Conservation (phyloP, 2,329 filamentous ascomycete species). For the Fusarium mundagurra region DNA sequence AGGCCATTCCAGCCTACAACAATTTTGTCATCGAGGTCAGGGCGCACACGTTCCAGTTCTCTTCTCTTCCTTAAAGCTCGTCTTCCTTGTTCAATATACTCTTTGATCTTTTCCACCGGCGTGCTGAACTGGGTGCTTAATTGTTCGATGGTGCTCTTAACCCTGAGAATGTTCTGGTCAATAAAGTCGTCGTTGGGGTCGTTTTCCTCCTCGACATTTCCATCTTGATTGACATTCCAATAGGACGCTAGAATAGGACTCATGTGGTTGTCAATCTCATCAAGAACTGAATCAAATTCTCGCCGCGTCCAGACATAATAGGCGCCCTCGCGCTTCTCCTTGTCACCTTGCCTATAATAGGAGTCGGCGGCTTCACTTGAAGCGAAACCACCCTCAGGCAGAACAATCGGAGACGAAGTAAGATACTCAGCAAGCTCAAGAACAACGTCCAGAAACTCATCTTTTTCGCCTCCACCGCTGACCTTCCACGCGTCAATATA, state of each 20-base stretch:
- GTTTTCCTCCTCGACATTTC: conserved; percentile 83
- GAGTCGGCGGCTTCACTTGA: conserved; percentile 94
- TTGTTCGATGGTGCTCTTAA: conserved; percentile 73
- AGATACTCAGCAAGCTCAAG: conserved; percentile 90
- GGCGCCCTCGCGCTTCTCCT: conserved; percentile 87
- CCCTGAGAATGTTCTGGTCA: conserved; percentile 87
- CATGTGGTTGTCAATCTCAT: conserved; percentile 60
- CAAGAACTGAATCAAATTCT: conserved; percentile 81
- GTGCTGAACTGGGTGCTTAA: conserved; percentile 81
- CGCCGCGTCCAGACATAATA: conserved; percentile 95
- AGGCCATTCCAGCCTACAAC: conserved; percentile 90
- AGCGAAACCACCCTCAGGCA: conserved; percentile 78
- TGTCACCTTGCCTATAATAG: conserved; percentile 75
- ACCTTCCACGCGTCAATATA: conserved; percentile 88
- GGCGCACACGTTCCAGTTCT: conserved; percentile 77
- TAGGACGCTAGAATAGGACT: conserved; percentile 81
- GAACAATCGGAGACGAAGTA: conserved; percentile 73
- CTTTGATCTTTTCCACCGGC: conserved; percentile 72
- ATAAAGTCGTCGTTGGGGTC: conserved; percentile 95
- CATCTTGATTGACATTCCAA: conserved; percentile 84
- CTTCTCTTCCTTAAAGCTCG: conserved; percentile 76
- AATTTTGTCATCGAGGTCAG: conserved; percentile 87
- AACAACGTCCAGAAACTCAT: conserved; percentile 80
- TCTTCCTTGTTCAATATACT: conserved; percentile 73
- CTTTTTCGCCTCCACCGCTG: conserved; percentile 59